Percentiles rank a stretch among this genome's conserved stretches.
Conservation (phyloP, 139 green algal genomes). For the Picochlorum costavermella region DNA sequence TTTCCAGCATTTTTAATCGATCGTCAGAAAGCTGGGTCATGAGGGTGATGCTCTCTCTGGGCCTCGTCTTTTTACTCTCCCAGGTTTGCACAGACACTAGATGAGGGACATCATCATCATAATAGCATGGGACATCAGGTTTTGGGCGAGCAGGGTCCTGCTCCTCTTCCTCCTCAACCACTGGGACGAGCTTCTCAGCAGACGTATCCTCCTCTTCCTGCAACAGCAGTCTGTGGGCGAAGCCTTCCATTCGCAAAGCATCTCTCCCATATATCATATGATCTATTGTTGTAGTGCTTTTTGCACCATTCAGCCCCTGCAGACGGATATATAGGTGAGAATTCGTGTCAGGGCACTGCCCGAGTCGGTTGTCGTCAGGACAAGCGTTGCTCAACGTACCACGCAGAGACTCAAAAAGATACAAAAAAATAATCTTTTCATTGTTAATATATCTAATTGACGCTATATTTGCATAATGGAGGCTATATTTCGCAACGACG, state of each 20-base stretch:
- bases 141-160: background rate
- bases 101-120: background rate
- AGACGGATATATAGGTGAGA: background rate
- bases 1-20: slow-evolving; percentile 9
- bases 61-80: slow-evolving; percentile 6
- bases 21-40: slow-evolving; percentile 16
- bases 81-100: slow-evolving; percentile 5
- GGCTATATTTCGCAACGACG: too few species aligned
- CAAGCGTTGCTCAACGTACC: too few species aligned
- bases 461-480: too few species aligned
- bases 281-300: background rate
- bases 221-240: too few species aligned
- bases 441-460: too few species aligned
- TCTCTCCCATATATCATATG: background rate
- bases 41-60: slow-evolving; percentile 11
- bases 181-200: too few species aligned
- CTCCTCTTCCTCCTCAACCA: background rate
- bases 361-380: too few species aligned
- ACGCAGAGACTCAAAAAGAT: too few species aligned
- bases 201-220: too few species aligned
- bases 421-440: too few species aligned
- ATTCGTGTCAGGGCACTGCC: background rate
- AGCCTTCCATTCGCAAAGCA: background rate
- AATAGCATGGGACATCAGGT: background rate
- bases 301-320: background rate